Base-by-base conservation (phyloP, 371 early-diverging fungal genomes). In the Dinochytrium kinnereticum region DNA sequence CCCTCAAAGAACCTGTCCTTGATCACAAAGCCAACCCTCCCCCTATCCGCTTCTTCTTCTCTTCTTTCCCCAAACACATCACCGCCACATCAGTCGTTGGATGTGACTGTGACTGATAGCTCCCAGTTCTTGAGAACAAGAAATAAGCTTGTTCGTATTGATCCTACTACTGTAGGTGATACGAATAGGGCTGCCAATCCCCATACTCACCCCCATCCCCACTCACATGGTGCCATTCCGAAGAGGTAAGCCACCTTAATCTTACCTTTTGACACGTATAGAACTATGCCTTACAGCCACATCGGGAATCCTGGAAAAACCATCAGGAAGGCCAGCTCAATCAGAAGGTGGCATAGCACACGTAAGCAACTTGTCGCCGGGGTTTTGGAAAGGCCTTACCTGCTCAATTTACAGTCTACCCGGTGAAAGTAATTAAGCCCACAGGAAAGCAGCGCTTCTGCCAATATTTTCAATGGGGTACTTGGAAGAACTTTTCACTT, bases 401-500 rank as follows among this genome's bases (percentile, higher is more conserved):
- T 13, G 5, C 26, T 5, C 24, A 5, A 21, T 53, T 53, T 15
- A n/a, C 26, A 53, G 55, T 5, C 26, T 53, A 44, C 19, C 44
- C 55, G 26, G 26, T 26, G 26, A 53, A 53, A 53, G 55, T 53
- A 13, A 13, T 19, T 19, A 44, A 44, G 19, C 44, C 44, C 44
- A 19, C 7, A 44, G 44, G 19, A 44, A 19, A 7, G 13, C 7
- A 44, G 44, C 7, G 13, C 7, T 44, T 44, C 55, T 53, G 55
- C 55, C 55, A 53, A 26, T 53, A n/a, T 26, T 53, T 53, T 24
- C 55, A 7, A 7, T 26, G 55, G 55, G 55, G 55, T 53, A 53
- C 24, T 21, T 53, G 26, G n/a, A 53, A 21, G n/a, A 13, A 5
- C 26, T 53, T 53, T 15, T 53, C 55, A 21, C 55, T 26, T 13